Evolutionary conservation across 129 eudicot genomes (phyloP), one percentile per base, ranked within the genome.

Genomic region (Chrysanthemum makinoi): DNA sequence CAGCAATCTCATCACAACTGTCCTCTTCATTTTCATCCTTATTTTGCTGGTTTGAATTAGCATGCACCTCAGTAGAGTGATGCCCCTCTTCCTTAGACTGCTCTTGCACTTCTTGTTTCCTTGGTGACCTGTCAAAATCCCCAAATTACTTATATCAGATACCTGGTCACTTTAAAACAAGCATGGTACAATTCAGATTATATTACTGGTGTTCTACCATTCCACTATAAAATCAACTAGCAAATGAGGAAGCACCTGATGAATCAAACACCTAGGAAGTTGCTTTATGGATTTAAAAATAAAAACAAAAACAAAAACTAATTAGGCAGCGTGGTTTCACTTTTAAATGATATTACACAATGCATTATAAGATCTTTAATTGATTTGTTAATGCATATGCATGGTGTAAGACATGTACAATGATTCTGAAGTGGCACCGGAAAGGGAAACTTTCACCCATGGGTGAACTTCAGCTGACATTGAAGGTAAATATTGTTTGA

Each of bases 11-110:
- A 12, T 66, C 61, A 24, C 50, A 55, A 16, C 66, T 54, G 26
- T 61, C 81, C 20, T 73, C 52, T 18, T 71, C 76, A 46, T 47
- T 66, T 54, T 82, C 66, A 30, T 77, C 81, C 51, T 58, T 55
- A 22, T 60, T 76, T 17, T 56, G 47, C 49, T 57, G 68, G 66
- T 55, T 75, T 65, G 73, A 55, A 16, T 61, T 67, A 35, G 59
- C 73, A 68, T 54, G 67, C 51, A 62, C 58, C 50, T 68, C 20
- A 53, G 16, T 49, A 43, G 51, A 43, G 22, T 18, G 63, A n/a
- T 30, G 59, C 18, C 49, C 77, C 16, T 20, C 44, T 9, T 33
- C 67, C 22, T 72, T 58, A 30, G 52, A 44, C 49, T 35, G 81
- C 65, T 6, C 49, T 11, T 46, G 65, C 49, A 48, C 51, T 19